These are phyloP conservation scores for Candida tropicalis DNA, from an alignment of 1,139 yeast genomes.

Conservation along the genomic window DNA sequence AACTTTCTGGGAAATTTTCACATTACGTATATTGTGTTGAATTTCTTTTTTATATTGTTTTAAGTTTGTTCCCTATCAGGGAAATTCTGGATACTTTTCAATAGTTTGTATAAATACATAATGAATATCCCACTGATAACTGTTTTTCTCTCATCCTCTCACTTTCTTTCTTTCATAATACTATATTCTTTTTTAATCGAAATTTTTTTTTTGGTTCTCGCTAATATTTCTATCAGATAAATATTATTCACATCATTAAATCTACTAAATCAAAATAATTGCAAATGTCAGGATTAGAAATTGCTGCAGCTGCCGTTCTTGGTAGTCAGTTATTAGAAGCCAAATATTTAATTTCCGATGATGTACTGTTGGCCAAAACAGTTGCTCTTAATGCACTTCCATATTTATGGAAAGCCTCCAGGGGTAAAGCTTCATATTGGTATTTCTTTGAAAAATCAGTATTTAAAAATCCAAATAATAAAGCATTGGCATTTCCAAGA, in stretches of 20 bases:
- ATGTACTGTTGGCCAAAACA: conserved; percentile 48
- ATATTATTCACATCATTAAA: not conserved
- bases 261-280: not conserved
- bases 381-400: conserved; percentile 44
- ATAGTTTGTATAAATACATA: not conserved
- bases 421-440: conserved; percentile 66
- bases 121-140: not conserved
- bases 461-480: conserved; percentile 48
- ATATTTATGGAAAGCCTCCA: conserved; percentile 43
- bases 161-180: not conserved
- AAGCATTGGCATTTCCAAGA: conserved; percentile 65
- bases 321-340: conserved; percentile 53
- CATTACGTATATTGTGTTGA: not conserved
- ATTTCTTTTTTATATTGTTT: not conserved
- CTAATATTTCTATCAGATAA: no score
- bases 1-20: conserved; percentile 1
- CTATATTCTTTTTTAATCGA: no score
- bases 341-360: conserved; percentile 56
- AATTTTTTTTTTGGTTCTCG: no score
- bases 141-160: not conserved
- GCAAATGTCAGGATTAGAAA: conserved; percentile 39
- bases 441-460: conserved; percentile 61
- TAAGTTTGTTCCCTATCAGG: no score
- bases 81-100: not conserved
- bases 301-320: conserved; percentile 47